Base-by-base conservation (phyloP, 1,284 basidiomycete genomes). In the Trichosporon faecale region DNA sequence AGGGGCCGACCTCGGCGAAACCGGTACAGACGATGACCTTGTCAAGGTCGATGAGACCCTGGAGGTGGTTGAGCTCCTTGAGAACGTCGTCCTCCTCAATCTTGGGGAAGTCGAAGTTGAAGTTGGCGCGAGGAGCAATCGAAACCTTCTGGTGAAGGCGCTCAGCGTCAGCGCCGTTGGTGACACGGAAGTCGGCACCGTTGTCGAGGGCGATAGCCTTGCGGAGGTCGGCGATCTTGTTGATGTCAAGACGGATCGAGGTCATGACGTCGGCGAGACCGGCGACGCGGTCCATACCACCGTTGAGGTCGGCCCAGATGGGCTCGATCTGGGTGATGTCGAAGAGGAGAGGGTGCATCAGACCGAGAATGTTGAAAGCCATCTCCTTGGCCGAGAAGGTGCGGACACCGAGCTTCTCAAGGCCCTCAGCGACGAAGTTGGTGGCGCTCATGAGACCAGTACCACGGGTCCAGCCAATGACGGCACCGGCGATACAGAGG, bases 251-350 rank as follows among this genome's bases (percentile, higher is more conserved):
- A 73, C 96, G 93, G 80, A 99, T 95, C 79, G 91, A 92, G 57
- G 86, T 88, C 2, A 93, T 95, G 78, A 97, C 89, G 73, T 97
- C 94, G 33, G 94, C 94, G 68, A 99, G 89, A 83, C 98, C 95
- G 61, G 94, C 92, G 21, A 98, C 88, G 73, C 93, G 92, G 85
- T 97, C 95, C 94, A 98, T 97, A 65, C 94, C 95, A 80, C 95
- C 95, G 79, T 95, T 97, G 74, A 98, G 86, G 82, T 98, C 95
- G 65, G 95, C 95, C 95, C 95, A 98, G 79, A 99, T 95, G 7
- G 96, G 96, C 82, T 99, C 96, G 69, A 99, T 95, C 84, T 99
- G 97, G n/a, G 96, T 97, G 80, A 98, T 95, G 83, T 96, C 98
- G 88, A 98, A 98, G 66, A 99, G 88, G n/a, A 98, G 89, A 57